Base-by-base conservation (phyloP, 441 rosid species). In the Adansonia grandidieri region DNA sequence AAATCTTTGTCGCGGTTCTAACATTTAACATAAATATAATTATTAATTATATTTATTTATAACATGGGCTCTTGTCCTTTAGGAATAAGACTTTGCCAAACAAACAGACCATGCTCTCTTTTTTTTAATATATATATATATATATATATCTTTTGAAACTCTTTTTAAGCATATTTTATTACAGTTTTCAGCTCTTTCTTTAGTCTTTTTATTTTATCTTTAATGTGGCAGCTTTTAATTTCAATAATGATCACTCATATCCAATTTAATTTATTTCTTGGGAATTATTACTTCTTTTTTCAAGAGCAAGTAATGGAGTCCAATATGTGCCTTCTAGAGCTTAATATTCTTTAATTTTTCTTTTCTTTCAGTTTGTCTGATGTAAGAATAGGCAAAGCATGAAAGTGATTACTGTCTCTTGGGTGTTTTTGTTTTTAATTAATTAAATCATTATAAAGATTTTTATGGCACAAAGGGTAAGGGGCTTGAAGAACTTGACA, bases 261-360 rank as follows among this genome's bases (percentile, higher is more conserved):
- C 9, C 70, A 48, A 77, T 53, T 61, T 71, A 62, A 61, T 71
- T 65, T 47, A 45, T 65, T 1, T 24, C 1, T 80, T 79, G 42
- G 76, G 85, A 84, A 82, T 77, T 45, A 56, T 66, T 81, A 37
- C 78, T 78, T 81, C 78, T 78, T 81, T 81, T 84, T 78, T 64
- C 9, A 56, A 73, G 82, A 79, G 54, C 81, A 64, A 42, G 51
- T 70, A 84, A 82, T 81, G 85, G 79, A 80, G 78, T 77, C 48
- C 80, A 73, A 69, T 24, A 10, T 42, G 28, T 40, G 58, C 40
- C 63, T 80, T 69, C 28, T 71, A 50, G 48, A 67, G 53, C 48
- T 62, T 28, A 28, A 79, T 19, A 62, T 22, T 44, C 53, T 9
- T 13, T 24, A 51, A 53, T 48, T 6, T 10, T 57, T 47, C n/a